Evolutionary conservation across 1,284 basidiomycete species (phyloP).

Genomic region (Ceratobasidium sp.): DNA sequence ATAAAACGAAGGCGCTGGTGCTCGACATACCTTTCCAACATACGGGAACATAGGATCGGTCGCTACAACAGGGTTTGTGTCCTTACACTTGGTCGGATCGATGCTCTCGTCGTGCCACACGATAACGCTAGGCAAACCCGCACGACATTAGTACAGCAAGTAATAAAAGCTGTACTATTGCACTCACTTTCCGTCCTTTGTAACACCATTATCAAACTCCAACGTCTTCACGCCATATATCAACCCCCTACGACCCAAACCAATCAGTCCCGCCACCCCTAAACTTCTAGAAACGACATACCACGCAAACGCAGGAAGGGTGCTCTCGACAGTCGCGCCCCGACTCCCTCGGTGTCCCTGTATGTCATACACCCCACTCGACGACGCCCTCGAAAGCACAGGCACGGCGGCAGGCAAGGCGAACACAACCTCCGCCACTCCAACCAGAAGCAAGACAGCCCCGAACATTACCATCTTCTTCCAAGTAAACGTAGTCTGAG

Average conservation of each 20-base stretch:
- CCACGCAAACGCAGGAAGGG: conserved; percentile 80
- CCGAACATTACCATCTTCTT: conserved; percentile 21
- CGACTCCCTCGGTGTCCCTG: conserved; percentile 84
- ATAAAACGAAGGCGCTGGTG: background rate
- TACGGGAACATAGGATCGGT: conserved; percentile 54
- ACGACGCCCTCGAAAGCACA: conserved; percentile 32
- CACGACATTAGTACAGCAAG: background rate
- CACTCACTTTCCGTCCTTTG: conserved; percentile 63
- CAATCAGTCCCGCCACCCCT: background rate
- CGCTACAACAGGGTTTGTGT: conserved; percentile 67
- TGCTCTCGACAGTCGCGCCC: conserved; percentile 78
- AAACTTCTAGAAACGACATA: conserved; percentile 54
- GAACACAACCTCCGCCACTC: conserved; percentile 14
- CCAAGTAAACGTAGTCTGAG: background rate
- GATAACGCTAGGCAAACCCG: conserved; percentile 64
- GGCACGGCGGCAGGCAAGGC: conserved; percentile 24
- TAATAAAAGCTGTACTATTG: background rate
- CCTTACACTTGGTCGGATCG: conserved; percentile 70
- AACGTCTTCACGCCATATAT: conserved; percentile 80
- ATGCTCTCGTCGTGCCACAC: conserved; percentile 86
- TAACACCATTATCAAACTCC: conserved; percentile 83
- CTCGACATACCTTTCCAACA: conserved; percentile 28
- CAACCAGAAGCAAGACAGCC: conserved; percentile 11
- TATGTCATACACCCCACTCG: conserved; percentile 45
- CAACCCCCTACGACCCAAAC: conserved; percentile 66